A percentile compares a stretch with the other conserved stretches of the same genome.
Evolutionary conservation across 1,284 basidiomycete genomes (phyloP).

Genomic region (Chalciporus piperatoides): DNA sequence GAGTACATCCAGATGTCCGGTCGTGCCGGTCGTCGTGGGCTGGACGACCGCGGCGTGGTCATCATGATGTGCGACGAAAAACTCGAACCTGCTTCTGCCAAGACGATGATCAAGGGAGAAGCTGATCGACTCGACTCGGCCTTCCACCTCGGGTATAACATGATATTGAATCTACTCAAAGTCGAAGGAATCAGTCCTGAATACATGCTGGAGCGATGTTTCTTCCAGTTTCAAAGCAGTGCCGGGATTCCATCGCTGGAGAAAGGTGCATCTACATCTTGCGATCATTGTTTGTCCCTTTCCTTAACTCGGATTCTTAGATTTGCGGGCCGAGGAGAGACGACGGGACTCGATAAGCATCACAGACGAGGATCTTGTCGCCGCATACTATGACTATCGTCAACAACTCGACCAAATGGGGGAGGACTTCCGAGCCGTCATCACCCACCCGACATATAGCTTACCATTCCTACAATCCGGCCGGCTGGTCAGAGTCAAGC

Average conservation of each 20-base stretch:
- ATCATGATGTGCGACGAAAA: conserved; percentile 99
- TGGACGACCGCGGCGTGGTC: conserved; percentile 98
- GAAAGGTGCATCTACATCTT: conserved; percentile 65
- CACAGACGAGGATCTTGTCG: conserved; percentile 79
- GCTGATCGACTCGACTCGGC: conserved; percentile 97
- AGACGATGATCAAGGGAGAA: conserved; percentile 98
- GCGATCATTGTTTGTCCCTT: background rate
- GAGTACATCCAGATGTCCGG: conserved; percentile 99
- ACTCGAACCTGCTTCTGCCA: conserved; percentile 88
- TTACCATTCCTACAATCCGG: conserved; percentile 93
- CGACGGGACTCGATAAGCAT: conserved; percentile 67
- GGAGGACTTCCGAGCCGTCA: conserved; percentile 85
- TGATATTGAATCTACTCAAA: conserved; percentile 98
- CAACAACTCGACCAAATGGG: conserved; percentile 89
- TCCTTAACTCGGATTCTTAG: conserved; percentile 37
- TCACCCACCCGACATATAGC: conserved; percentile 92
- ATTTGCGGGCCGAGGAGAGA: conserved; percentile 75
- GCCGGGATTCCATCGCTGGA: conserved; percentile 86
- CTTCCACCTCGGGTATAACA: conserved; percentile 99
- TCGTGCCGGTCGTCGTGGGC: conserved; percentile 92
- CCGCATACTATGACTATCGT: conserved; percentile 89
- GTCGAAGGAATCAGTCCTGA: conserved; percentile 99
- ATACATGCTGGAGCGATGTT: conserved; percentile 97
- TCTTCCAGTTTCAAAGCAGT: conserved; percentile 97
- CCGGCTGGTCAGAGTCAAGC: conserved; percentile 84